Percentiles rank a stretch among this genome's conserved stretches.
Evolutionary conservation across 352 stramenopile species (phyloP).

Genomic region (Phytopythium chamaehyphon): DNA sequence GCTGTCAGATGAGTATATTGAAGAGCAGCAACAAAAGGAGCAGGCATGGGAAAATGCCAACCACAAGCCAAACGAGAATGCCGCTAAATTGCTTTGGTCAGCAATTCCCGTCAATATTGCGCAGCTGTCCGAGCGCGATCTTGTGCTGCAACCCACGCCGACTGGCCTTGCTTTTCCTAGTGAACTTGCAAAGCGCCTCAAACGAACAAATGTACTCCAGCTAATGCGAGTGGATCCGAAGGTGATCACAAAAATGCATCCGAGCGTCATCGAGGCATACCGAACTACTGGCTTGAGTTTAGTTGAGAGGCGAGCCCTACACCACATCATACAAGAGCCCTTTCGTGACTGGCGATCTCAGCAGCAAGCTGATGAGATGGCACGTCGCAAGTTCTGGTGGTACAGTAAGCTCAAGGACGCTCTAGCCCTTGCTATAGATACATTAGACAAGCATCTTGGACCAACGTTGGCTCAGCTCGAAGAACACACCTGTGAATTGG

Average conservation of each 20-base stretch:
- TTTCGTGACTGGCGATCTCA: conserved; percentile 71
- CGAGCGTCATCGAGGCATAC: conserved; percentile 63
- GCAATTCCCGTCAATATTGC: conserved; percentile 83
- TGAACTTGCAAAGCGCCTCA: conserved; percentile 78
- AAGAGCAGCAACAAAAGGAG: conserved; percentile 64
- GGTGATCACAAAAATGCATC: conserved; percentile 80
- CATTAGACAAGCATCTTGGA: conserved; percentile 24
- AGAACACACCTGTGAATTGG: conserved; percentile 27
- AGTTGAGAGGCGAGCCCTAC: conserved; percentile 83
- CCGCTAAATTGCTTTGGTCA: conserved; percentile 53
- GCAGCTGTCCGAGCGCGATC: conserved; percentile 68
- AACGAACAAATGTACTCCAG: conserved; percentile 87
- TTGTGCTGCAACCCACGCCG: conserved; percentile 48
- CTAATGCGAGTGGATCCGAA: conserved; percentile 70
- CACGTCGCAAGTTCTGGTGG: conserved; percentile 76
- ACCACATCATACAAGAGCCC: conserved; percentile 55
- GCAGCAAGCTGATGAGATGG: conserved; percentile 77
- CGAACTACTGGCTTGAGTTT: conserved; percentile 66
- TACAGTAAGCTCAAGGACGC: conserved; percentile 76
- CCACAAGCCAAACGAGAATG: conserved; percentile 35
- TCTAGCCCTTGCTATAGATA: conserved; percentile 31
- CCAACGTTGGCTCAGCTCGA: neutral
- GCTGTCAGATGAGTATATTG: conserved; percentile 87
- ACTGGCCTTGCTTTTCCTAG: conserved; percentile 57
- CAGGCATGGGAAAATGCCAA: conserved; percentile 73